A percentile compares a stretch with the other conserved stretches of the same genome.
Evolutionary conservation across 1,139 yeast genomes (phyloP).

Genomic region (Suhomyces anneliseae): DNA sequence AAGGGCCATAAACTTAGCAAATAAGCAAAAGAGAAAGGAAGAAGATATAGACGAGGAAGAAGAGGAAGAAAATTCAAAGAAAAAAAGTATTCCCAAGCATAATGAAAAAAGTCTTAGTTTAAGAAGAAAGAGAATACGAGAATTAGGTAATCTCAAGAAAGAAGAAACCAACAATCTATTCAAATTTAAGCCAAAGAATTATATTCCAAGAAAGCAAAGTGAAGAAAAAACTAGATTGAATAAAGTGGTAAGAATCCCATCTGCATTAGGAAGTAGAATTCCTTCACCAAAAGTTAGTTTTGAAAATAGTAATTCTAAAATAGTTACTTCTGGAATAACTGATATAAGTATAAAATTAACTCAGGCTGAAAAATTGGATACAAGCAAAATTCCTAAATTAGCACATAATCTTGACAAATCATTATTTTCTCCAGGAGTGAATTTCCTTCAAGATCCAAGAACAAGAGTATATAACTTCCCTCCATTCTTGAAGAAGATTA

Average conservation of each 20-base stretch:
- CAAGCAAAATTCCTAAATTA: conserved; percentile 38
- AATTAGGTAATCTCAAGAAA: conserved; percentile 1
- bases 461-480: conserved; percentile 72
- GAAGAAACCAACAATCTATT: conserved; percentile 2
- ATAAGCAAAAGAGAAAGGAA: conserved; percentile 8
- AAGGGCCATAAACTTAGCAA: conserved; percentile 12
- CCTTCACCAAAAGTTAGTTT: conserved; percentile 1
- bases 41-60: conserved; percentile 3
- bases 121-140: conserved; percentile 5
- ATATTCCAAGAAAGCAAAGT: conserved; percentile 1
- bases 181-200: conserved; percentile 1
- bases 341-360: conserved; percentile 8
- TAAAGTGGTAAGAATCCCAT: not conserved
- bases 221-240: not conserved
- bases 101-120: conserved; percentile 1
- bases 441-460: conserved; percentile 74
- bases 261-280: not conserved
- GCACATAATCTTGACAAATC: conserved; percentile 68
- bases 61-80: not conserved
- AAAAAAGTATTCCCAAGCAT: not conserved
- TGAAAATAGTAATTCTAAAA: conserved; percentile 3
- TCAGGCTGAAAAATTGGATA: conserved; percentile 27
- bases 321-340: not conserved
- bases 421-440: conserved; percentile 81
- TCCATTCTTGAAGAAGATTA: conserved; percentile 58